Evolutionary conservation across 805 yeast genomes (phyloP), one percentile per base, ranked within the genome.

Genomic region (Yamadazyma scolyti): DNA sequence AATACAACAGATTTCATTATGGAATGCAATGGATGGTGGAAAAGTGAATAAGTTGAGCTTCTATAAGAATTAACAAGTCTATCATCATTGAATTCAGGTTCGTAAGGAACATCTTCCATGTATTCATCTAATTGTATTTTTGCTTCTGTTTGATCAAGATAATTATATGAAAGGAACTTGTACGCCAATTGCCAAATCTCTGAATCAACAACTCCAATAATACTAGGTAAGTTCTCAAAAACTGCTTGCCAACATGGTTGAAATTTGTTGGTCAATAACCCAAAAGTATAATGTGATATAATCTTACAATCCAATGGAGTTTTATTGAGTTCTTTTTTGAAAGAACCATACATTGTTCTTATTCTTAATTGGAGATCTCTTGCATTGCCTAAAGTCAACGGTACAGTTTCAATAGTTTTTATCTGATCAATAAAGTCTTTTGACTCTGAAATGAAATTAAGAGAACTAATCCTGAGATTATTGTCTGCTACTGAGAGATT

Each of bases 181-280:
- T 56, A 53, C 0, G 77, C 58, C 12, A 74, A 47, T 0, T 64
- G 50, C 94, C 96, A 87, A 0, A 83, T 60, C 9, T 61, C 28
- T 0, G 54, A 56, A 11, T 68, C 63, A 23, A 61, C 50, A 3
- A 38, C 34, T 4, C 31, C 33, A 2, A 23, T 21, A 11, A 81
- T 54, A 3, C 54, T 47, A 1, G 79, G 74, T 4, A 85, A 48
- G 4, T 73, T 69, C 38, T 81, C 90, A 32, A 68, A 59, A 2
- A 83, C 82, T 4, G 82, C 87, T 12, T 75, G 71, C 95, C 96
- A 88, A 9, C 82, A 70, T 1, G 97, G 97, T 34, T 86, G 82
- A 44, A 90, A 87, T 36, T 75, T 73, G 20, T 79, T 78, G 4
- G 86, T 67, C 25, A 89, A 57, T 37, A 83, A 68, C 20, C 97